Percentiles rank a stretch among this genome's conserved stretches.
phyloP scores from a whole-genome alignment of 371 early-diverging fungal genomes.

The Mycotypha africana region DNA sequence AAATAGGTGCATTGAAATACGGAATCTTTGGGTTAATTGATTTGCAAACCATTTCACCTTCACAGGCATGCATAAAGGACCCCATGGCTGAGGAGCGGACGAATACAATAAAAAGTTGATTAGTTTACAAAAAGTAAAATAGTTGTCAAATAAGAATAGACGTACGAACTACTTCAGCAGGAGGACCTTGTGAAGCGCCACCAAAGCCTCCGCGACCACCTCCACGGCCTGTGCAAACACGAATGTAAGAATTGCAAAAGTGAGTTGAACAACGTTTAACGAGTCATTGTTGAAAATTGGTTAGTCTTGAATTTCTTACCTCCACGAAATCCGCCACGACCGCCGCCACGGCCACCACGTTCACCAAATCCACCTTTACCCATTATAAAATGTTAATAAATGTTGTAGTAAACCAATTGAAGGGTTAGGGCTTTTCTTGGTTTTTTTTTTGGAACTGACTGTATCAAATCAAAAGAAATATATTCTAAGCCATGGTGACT shows the following conservation, averaged over 20 bases:
- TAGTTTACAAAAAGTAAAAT: background rate
- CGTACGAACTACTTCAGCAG: conserved; percentile 73
- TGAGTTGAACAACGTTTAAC: background rate
- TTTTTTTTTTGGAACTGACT: too few species aligned
- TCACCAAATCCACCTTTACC: conserved; percentile 46
- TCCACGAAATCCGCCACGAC: conserved; percentile 42
- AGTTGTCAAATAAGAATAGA: background rate
- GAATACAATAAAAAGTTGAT: too few species aligned
- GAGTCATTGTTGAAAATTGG: too few species aligned
- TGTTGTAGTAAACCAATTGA: too few species aligned
- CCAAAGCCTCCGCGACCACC: conserved; percentile 69
- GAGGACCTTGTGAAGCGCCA: conserved; percentile 71
- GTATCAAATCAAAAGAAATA: too few species aligned
- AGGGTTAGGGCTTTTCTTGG: too few species aligned
- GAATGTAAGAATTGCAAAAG: background rate
- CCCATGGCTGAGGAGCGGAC: conserved; percentile 74
- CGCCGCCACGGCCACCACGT: conserved; percentile 30
- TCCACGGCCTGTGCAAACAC: conserved; percentile 44
- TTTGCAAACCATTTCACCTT: conserved; percentile 96
- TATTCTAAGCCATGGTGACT: too few species aligned
- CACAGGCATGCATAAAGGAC: conserved; percentile 90
- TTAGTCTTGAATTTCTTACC: too few species aligned
- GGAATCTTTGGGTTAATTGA: conserved; percentile 92
- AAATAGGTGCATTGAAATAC: conserved; percentile 99
- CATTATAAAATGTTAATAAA: conserved; percentile 16